Base-by-base conservation (phyloP, 2,329 filamentous ascomycete species). In the Microdochium bolleyi region DNA sequence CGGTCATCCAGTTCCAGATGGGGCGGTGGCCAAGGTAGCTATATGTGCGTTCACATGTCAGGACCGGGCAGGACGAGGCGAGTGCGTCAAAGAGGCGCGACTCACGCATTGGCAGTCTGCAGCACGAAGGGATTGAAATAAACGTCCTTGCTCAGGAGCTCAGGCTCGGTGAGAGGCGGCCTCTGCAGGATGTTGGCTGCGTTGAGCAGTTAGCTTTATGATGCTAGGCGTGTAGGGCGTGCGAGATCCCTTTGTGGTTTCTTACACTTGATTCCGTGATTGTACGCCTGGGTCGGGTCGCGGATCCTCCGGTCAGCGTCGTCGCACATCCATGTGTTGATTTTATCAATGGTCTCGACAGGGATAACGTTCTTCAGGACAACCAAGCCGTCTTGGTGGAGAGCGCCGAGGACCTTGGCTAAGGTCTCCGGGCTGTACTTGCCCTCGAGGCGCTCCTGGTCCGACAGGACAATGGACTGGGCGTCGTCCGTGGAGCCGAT, bases 111-210 rank as follows among this genome's bases (percentile, higher is more conserved):
- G 50, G 67, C 67, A 2, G 72, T 51, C 51, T 73, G 70, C 24
- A 71, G 61, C 21, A 73, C 61, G 53, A 69, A 72, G 0, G 66
- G 61, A 54, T 73, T 72, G 60, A 72, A 73, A 56, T 71, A 72
- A 3, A 73, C 60, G 56, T 72, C 69, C 48, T 69, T 61, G 53
- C 65, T 64, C 1, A 71, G 57, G 30, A 63, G 61, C 9, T 64
- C 58, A 2, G 62, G 50, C 22, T 69, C 55, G 16, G 56, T 64
- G 14, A 72, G 52, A 5, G 69, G 70, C 9, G 70, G 68, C 11
- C 59, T 61, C 54, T 73, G 70, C 3, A 73, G 61, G 53, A 73
- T 67, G 55, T 72, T 72, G 19, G 69, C 67, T 70, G 24, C 22
- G 11, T 3, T 24, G 16, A 9, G 19, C 41, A 46, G 9, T 14